Percentiles rank a stretch among this genome's conserved stretches.
phyloP scores from a whole-genome alignment of 805 yeast species.

The Wickerhamomyces subpelliculosus region DNA sequence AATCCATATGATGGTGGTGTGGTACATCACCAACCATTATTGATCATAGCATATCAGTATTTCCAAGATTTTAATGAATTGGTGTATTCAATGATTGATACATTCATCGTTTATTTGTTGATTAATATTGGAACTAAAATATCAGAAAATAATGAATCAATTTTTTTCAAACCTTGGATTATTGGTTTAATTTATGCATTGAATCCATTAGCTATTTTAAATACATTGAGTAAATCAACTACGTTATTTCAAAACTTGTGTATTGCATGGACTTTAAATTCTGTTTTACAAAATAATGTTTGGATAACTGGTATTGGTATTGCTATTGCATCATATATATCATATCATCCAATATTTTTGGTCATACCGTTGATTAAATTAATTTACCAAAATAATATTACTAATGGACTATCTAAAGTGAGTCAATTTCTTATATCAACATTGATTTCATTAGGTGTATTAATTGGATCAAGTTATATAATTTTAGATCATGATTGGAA shows the following conservation, averaged over 20 bases:
- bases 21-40: slow-evolving; percentile 77
- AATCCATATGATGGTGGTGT: slow-evolving; percentile 80
- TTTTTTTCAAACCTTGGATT: slow-evolving; percentile 30
- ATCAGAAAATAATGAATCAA: slow-evolving; percentile 11
- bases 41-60: slow-evolving; percentile 43
- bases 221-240: slow-evolving; percentile 66
- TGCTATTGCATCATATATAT: slow-evolving; percentile 57
- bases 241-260: slow-evolving; percentile 52
- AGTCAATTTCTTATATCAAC: slow-evolving; percentile 25
- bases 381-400: slow-evolving; percentile 6
- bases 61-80: slow-evolving; percentile 21
- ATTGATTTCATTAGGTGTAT: slow-evolving; percentile 16
- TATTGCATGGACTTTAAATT: slow-evolving; percentile 39
- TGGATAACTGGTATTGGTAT: slow-evolving; percentile 43
- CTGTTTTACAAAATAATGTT: slow-evolving; percentile 33
- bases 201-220: slow-evolving; percentile 73
- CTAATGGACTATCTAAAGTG: slow-evolving; percentile 5
- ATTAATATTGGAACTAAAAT: slow-evolving; percentile 37
- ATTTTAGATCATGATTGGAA: slow-evolving; percentile 32
- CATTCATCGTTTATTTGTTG: slow-evolving; percentile 47
- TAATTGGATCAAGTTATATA: slow-evolving; percentile 33
- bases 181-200: slow-evolving; percentile 62
- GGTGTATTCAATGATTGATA: slow-evolving; percentile 55
- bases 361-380: slow-evolving; percentile 46
- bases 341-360: slow-evolving; percentile 55